Conservation (phyloP, 1,284 basidiomycete genomes). For the Sporisorium reilianum region DNA sequence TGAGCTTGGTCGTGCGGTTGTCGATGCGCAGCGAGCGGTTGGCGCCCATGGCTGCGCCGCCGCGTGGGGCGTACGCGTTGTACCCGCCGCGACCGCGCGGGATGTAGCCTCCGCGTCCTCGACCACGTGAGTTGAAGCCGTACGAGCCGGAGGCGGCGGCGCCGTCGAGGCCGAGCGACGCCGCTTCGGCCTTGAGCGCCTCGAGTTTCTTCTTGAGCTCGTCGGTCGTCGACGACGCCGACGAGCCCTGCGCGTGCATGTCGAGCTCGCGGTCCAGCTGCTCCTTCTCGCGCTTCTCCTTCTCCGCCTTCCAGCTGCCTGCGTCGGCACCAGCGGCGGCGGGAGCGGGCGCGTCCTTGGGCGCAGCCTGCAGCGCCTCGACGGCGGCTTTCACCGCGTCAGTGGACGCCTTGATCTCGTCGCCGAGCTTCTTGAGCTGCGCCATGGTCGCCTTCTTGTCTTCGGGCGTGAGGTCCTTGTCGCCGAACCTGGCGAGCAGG, state of each 20-base stretch:
- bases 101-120: constrained; percentile 67
- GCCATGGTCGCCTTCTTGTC: constrained; percentile 86
- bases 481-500: constrained; percentile 78
- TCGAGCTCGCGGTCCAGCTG: constrained; percentile 75
- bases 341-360: constrained; percentile 46
- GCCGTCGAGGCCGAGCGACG: constrained; percentile 79
- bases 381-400: constrained; percentile 68
- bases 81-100: constrained; percentile 77
- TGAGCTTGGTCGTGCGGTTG: constrained; percentile 85
- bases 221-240: constrained; percentile 75
- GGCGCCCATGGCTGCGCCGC: constrained; percentile 72
- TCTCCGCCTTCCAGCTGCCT: constrained; percentile 74
- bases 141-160: constrained; percentile 48
- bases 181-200: constrained; percentile 85
- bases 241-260: constrained; percentile 70
- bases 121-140: constrained; percentile 67
- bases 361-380: constrained; percentile 66
- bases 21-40: constrained; percentile 81
- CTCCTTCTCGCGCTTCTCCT: constrained; percentile 80
- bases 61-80: constrained; percentile 78
- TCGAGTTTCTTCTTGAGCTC: constrained; percentile 82
- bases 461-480: constrained; percentile 75
- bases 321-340: constrained; percentile 38
- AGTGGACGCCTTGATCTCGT: constrained; percentile 78
- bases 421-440: constrained; percentile 80